A percentile compares a stretch with the other conserved stretches of the same genome.
These are phyloP conservation scores for Rossbeevera mucosa DNA, from an alignment of 768 basidiomycete species.

Conservation along the genomic window DNA sequence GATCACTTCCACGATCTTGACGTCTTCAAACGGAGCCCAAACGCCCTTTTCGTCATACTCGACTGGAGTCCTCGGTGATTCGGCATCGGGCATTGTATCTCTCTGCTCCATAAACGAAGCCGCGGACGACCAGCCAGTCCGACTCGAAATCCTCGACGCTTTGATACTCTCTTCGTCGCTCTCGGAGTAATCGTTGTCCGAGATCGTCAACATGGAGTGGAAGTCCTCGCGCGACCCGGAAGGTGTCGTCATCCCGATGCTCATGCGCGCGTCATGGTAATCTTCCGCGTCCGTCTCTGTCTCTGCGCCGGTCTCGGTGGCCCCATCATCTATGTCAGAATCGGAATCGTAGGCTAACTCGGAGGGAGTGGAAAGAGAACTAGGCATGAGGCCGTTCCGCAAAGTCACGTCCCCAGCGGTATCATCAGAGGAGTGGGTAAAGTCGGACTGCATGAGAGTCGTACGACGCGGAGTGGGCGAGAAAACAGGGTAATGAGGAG, in stretches of 20 bases:
- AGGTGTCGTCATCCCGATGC: slow-evolving; percentile 55
- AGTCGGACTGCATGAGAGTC: slow-evolving; percentile 47
- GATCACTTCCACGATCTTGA: slow-evolving; percentile 28
- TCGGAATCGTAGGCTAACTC: slow-evolving; percentile 41
- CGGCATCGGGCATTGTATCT: slow-evolving; percentile 1
- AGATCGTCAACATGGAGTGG: slow-evolving; percentile 67
- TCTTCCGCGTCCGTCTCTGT: slow-evolving; percentile 67
- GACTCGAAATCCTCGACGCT: slow-evolving; percentile 46
- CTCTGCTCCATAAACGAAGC: slow-evolving; percentile 20
- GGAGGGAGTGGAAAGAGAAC: slow-evolving; percentile 17
- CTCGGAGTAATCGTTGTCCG: slow-evolving; percentile 63
- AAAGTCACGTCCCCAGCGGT: slow-evolving; percentile 33
- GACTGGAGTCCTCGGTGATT: slow-evolving; percentile 18
- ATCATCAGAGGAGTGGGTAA: slow-evolving; percentile 36
- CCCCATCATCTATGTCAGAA: slow-evolving; percentile 39
- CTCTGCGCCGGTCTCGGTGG: slow-evolving; percentile 61
- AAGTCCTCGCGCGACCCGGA: slow-evolving; percentile 68
- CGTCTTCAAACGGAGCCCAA: slow-evolving; percentile 28
- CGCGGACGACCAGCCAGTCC: slow-evolving; percentile 23
- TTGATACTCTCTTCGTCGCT: slow-evolving; percentile 72
- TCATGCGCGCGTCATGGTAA: slow-evolving; percentile 75
- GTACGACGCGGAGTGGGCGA: slow-evolving; percentile 33
- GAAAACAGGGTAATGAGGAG: slow-evolving; percentile 18
- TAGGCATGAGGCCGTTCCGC: slow-evolving; percentile 25
- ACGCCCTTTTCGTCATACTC: slow-evolving; percentile 52